Base-by-base conservation (phyloP, 2,329 filamentous ascomycete genomes). In the Ophiostoma sp. region DNA sequence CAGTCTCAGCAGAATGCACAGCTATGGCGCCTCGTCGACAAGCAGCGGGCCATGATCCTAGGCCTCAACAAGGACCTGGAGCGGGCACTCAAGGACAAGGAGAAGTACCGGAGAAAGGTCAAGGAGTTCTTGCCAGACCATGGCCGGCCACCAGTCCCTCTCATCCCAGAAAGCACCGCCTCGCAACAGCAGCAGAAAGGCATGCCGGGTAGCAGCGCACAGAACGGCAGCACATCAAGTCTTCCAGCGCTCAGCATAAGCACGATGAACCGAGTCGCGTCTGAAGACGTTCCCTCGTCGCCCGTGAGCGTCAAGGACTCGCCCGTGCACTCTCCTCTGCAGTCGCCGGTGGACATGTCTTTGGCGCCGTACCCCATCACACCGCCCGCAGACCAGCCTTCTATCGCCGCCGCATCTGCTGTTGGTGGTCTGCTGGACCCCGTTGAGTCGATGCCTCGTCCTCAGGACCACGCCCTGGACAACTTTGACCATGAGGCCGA, bases 61-160 rank as follows among this genome's bases (percentile, higher is more conserved):
- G 95, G 95, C 8, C 86, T 99, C 75, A 98, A 98, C 80, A 97
- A 96, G 81, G 96, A 99, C 80, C 85, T 99, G 15, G 95, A 98
- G 82, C 90, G 93, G 70, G 91, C 95, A 0, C 82, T 97, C 76
- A 97, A 97, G 80, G 96, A 98, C 77, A 98, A 98, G 82, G 95
- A 98, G 77, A 92, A 92, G 78, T 98, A 98, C 80, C 90, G 93
- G 78, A 95, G 92, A 81, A 97, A 96, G 82, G 81, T 97, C 59
- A 97, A 97, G 82, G 95, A 98, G 72, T 82, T 89, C 9, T 81
- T 90, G 78, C 81, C 85, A 0, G 79, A 82, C 36, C 50, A 61
- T 15, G 42, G 19, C n/a, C 70, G 75, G 1, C 78, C 78, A 25
- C 61, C 76, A 1, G 75, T 75, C 42, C 74, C 78, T 25, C 36